These are phyloP conservation scores for Trichoderma asperelloides DNA, from an alignment of 495 filamentous ascomycete species.

Conservation along the genomic window DNA sequence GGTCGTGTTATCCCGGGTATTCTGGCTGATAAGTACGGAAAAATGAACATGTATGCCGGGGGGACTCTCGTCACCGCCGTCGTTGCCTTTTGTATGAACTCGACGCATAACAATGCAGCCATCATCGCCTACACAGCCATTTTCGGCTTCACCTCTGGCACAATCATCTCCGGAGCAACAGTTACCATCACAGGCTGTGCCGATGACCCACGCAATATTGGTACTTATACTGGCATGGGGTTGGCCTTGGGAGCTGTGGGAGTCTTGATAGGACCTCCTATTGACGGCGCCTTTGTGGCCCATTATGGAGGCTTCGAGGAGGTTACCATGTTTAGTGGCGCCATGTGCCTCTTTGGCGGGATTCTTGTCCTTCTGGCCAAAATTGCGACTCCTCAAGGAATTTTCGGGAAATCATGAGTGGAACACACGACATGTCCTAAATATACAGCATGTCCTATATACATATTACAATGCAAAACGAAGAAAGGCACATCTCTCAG, in stretches of 20 bases:
- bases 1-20: conserved; percentile 49
- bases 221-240: conserved; percentile 49
- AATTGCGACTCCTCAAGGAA: conserved; percentile 19
- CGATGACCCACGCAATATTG: conserved; percentile 34
- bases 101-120: conserved; percentile 24
- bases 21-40: conserved; percentile 45
- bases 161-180: conserved; percentile 37
- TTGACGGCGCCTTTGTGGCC: conserved; percentile 39
- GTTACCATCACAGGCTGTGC: conserved; percentile 35
- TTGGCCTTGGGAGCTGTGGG: conserved; percentile 35
- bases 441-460: background rate
- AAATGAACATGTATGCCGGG: conserved; percentile 36
- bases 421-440: background rate
- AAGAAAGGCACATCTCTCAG: background rate
- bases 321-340: conserved; percentile 40
- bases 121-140: conserved; percentile 31
- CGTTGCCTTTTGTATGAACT: conserved; percentile 34
- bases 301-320: conserved; percentile 32
- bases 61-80: conserved; percentile 28
- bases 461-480: background rate
- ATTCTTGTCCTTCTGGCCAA: conserved; percentile 23
- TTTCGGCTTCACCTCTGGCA: conserved; percentile 33
- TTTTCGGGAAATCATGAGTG: conserved; percentile 20
- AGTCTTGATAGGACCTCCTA: conserved; percentile 42
- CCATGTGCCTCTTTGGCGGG: conserved; percentile 27